Base-by-base conservation (phyloP, 805 yeast genomes). In the Candida rishiriensis region DNA sequence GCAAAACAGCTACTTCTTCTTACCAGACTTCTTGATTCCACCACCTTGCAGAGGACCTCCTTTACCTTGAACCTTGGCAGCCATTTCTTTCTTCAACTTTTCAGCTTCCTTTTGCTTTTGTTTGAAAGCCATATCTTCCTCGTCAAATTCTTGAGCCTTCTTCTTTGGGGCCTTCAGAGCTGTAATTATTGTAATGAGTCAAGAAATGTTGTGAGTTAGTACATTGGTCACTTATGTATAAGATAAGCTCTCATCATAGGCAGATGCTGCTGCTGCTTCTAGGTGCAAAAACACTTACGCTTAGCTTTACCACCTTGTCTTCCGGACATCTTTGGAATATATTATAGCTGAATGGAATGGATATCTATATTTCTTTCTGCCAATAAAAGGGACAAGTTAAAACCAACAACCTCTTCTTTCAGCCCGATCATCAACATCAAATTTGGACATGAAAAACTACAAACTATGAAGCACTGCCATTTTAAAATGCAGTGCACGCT, bases 281-380 rank as follows among this genome's bases (percentile, higher is more conserved):
- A 5, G 26, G 4, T 12, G 11, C 30, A 16, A 10, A 30, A 11
- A 29, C 39, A 69, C 80, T 48, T 61, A 71, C 89, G 97, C 81
- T 90, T 90, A 48, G 90, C 81, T 67, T 90, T 90, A 61, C 97
- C 97, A 63, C 97, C 97, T 75, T 90, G 97, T 73, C 97, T 89
- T 59, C 96, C 89, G 40, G 96, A 88, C 96, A 89, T 88, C 11
- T 36, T 43, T 17, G 14, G 9, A 13, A 12, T 30, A 6, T 30
- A 30, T 30, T n/a, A n/a, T n/a, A n/a, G n/a, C n/a, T n/a, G n/a
- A n/a, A n/a, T n/a, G n/a, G n/a, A n/a, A n/a, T n/a, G n/a, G n/a
- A n/a, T n/a, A n/a, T n/a, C n/a, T n/a, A n/a, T n/a, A n/a, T n/a
- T n/a, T n/a, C n/a, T n/a, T n/a, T n/a, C n/a, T n/a, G n/a, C n/a